Evolutionary conservation across 1,139 yeast genomes (phyloP), one percentile per base, ranked within the genome.

Genomic region (Taiozyma sp.): DNA sequence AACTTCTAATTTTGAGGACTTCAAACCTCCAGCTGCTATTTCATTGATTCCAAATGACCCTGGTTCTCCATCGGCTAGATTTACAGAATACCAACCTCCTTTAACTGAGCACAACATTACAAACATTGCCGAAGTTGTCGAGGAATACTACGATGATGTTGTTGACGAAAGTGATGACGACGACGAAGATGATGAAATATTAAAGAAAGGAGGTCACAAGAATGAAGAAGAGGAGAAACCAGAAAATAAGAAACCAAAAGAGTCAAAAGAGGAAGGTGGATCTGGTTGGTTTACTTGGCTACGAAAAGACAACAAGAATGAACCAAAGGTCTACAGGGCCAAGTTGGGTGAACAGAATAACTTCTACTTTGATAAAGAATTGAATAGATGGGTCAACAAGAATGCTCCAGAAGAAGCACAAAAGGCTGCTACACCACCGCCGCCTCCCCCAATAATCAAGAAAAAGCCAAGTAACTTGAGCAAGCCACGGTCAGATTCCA

Each of bases 351-450:
- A 87, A 52, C 80, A 83, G 57, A 87, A 77, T 63, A 74, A 80
- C 40, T 86, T 93, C 62, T 81, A 81, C 60, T 95, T 83, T 65
- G 97, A 92, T 69, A 95, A 89, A 61, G 82, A 86, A 54, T 78
- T 88, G 63, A 85, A 87, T 65, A 78, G 96, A 63, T 93, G 97
- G 97, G 82, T 93, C 50, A 82, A 81, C 54, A 81, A 83, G 54
- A 80, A 78, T 19, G 82, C 88, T 1, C 79, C 87, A 45, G 83
- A 83, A 56, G 96, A 90, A 47, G 89, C 85, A 58, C 76, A 82
- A 54, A 73, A 71, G 54, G 70, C 78, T 9, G 70, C 79, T 1
- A 78, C 82, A 1, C 83, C 93, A 2, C 89, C 96, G 2, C 95
- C 96, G 2, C 93, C 95, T 3, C 89, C 90, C 36, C 78, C 75